These are phyloP conservation scores for Leccinum subgranulosum DNA, from an alignment of 768 basidiomycete genomes.

Conservation along the genomic window DNA sequence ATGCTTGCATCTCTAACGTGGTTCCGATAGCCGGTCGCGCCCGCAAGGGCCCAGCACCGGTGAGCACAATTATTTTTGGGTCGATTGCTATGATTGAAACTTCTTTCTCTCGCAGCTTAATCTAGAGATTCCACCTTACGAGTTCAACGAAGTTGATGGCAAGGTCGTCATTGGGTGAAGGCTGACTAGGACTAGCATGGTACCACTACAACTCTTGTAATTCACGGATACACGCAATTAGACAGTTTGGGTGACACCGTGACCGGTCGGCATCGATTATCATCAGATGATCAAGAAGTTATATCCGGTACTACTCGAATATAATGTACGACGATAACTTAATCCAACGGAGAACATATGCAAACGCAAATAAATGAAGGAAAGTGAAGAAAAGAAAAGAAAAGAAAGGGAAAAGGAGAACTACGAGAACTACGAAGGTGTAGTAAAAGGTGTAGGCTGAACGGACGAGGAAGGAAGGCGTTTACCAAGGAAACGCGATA, in stretches of 20 bases:
- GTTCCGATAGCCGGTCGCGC: slow-evolving; percentile 74
- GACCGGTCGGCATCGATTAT: neutral
- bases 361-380: neutral
- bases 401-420: neutral
- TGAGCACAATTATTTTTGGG: slow-evolving; percentile 37
- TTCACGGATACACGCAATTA: slow-evolving; percentile 22
- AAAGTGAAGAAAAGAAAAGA: neutral
- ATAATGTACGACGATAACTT: neutral
- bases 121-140: slow-evolving; percentile 87
- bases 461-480: slow-evolving; percentile 7
- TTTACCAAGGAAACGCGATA: slow-evolving; percentile 23
- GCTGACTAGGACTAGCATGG: neutral
- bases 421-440: neutral
- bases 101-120: slow-evolving; percentile 60
- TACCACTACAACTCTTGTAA: slow-evolving; percentile 19
- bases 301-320: neutral
- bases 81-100: slow-evolving; percentile 7
- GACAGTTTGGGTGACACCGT: slow-evolving; percentile 14
- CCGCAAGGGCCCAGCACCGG: slow-evolving; percentile 95
- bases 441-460: slow-evolving; percentile 2
- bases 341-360: neutral
- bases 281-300: neutral
- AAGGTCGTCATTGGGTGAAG: slow-evolving; percentile 83
- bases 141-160: slow-evolving; percentile 82
- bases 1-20: slow-evolving; percentile 10